Conservation (phyloP, 345 rosid species). For the Theobroma cacao region DNA sequence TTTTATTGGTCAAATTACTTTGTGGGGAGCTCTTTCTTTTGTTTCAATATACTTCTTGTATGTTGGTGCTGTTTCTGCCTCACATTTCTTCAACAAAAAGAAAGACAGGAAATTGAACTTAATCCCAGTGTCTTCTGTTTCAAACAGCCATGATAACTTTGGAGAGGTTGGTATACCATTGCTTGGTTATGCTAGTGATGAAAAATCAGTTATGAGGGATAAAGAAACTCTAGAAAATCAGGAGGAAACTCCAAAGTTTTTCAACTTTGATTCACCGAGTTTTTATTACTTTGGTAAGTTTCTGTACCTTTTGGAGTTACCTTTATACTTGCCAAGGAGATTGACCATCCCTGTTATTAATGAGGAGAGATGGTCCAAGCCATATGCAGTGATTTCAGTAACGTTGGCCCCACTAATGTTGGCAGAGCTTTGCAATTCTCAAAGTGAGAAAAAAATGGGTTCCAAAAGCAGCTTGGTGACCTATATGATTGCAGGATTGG, state of each 20-base stretch:
- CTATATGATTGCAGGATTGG: slow-evolving; percentile 44
- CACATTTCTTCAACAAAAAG: slow-evolving; percentile 32
- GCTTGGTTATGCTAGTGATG: slow-evolving; percentile 50
- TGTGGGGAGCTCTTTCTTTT: slow-evolving; percentile 65
- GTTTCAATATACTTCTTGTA: slow-evolving; percentile 60
- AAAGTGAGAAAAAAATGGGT: slow-evolving; percentile 29
- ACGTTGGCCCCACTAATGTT: slow-evolving; percentile 68
- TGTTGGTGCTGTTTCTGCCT: slow-evolving; percentile 54
- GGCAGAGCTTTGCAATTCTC: slow-evolving; percentile 54
- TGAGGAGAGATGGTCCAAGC: slow-evolving; percentile 78
- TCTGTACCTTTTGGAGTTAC: slow-evolving; percentile 52
- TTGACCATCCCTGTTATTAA: slow-evolving; percentile 73
- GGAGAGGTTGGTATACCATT: slow-evolving; percentile 45
- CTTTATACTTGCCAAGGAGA: slow-evolving; percentile 77
- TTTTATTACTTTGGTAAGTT: slow-evolving; percentile 26
- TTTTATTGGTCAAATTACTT: slow-evolving; percentile 44
- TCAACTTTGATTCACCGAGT: slow-evolving; percentile 27
- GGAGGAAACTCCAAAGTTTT: slow-evolving; percentile 3
- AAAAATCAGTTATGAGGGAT: slow-evolving; percentile 22
- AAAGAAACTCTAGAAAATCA: slow-evolving; percentile 19
- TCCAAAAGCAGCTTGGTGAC: slow-evolving; percentile 37
- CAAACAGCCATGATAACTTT: slow-evolving; percentile 20
- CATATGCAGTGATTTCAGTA: slow-evolving; percentile 61
- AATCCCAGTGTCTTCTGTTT: background rate
- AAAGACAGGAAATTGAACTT: slow-evolving; percentile 12